Evolutionary conservation across 441 rosid genomes (phyloP).

Genomic region (Croton laevigatus): DNA sequence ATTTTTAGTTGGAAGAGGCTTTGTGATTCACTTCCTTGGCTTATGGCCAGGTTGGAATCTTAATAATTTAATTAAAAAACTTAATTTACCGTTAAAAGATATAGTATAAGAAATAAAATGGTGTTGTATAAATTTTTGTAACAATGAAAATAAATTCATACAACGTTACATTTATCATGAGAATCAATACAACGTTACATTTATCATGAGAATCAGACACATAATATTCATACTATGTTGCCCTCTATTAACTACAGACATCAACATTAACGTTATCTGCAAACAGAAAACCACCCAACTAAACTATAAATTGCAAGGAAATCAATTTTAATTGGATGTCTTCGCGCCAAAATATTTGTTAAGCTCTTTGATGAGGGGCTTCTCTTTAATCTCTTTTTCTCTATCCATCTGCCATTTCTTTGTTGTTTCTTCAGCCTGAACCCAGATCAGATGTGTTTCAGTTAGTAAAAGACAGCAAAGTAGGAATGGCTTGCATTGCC

Average conservation of each 20-base stretch:
- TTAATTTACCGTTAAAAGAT: too few relatives aligned
- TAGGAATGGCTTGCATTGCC: neutral
- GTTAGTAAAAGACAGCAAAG: conserved; percentile 16
- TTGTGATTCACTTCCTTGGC: too few relatives aligned
- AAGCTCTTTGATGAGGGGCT: conserved; percentile 62
- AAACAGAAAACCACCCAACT: neutral
- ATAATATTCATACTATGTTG: neutral
- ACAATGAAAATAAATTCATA: too few relatives aligned
- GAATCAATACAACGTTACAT: too few relatives aligned
- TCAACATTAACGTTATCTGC: neutral
- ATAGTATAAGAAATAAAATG: too few relatives aligned
- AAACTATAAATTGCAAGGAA: neutral
- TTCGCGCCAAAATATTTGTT: conserved; percentile 55
- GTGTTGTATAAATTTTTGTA: too few relatives aligned
- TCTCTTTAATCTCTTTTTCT: conserved; percentile 50
- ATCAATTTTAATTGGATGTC: conserved; percentile 31
- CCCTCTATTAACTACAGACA: neutral
- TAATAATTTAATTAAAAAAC: too few relatives aligned
- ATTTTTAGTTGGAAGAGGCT: too few relatives aligned
- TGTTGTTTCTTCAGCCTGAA: conserved; percentile 57
- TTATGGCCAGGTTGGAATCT: too few relatives aligned
- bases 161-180: too few relatives aligned
- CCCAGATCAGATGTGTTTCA: conserved; percentile 33
- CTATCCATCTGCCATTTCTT: conserved; percentile 65
- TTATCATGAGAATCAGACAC: too few relatives aligned